phyloP scores from a whole-genome alignment of 164 flowering plant genomes.

The Annona cherimola region DNA sequence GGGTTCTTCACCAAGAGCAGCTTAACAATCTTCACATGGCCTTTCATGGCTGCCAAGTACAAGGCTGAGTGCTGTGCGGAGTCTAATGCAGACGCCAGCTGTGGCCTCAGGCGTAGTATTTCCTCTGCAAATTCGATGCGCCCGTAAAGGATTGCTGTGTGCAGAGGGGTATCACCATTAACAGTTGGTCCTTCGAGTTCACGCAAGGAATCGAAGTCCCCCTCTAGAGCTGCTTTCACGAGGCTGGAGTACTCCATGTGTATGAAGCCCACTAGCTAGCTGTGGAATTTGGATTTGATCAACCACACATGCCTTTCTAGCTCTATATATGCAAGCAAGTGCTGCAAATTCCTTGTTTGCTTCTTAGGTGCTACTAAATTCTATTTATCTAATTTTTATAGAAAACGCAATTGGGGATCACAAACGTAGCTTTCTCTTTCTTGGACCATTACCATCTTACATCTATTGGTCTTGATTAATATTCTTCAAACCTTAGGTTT shows the following conservation, averaged over 20 bases:
- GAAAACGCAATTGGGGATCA: too few relatives aligned
- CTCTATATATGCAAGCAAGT: too few relatives aligned
- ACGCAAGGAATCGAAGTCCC: neutral
- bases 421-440: too few relatives aligned
- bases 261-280: neutral
- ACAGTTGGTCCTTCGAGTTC: conserved; percentile 1
- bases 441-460: too few relatives aligned
- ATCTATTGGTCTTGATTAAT: too few relatives aligned
- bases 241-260: conserved; percentile 34
- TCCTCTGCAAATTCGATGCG: conserved; percentile 1
- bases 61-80: neutral
- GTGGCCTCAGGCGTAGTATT: neutral
- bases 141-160: neutral
- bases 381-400: too few relatives aligned
- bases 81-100: neutral
- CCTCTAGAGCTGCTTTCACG: neutral
- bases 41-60: conserved; percentile 21
- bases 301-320: too few relatives aligned
- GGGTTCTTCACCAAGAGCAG: conserved; percentile 4
- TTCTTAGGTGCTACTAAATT: too few relatives aligned
- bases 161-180: neutral
- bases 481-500: too few relatives aligned
- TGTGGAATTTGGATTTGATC: too few relatives aligned
- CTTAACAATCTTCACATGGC: conserved; percentile 39
- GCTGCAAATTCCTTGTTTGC: too few relatives aligned